Conservation (phyloP, 177 flowering plant species). For the Vitis hybrid region DNA sequence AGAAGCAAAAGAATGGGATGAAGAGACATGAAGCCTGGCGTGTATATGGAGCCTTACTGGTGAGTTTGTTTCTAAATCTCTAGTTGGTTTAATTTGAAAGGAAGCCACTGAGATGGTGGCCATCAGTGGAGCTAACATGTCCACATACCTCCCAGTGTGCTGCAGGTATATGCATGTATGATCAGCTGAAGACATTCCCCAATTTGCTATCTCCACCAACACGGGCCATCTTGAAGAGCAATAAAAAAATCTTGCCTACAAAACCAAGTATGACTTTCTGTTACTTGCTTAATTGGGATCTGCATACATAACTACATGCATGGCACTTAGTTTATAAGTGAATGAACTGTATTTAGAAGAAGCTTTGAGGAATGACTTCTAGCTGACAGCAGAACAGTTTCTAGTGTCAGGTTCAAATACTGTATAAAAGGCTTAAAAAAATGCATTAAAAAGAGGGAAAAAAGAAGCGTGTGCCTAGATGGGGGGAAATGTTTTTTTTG, state of each 20-base stretch:
- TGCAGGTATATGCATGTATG: slow-evolving; percentile 76
- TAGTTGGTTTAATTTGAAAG: not conserved
- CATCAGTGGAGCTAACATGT: slow-evolving; percentile 10
- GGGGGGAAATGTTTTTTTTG: too few relatives aligned
- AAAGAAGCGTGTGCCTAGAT: too few relatives aligned
- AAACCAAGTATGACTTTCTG: slow-evolving; percentile 49
- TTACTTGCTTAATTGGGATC: not conserved
- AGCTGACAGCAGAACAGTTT: too few relatives aligned
- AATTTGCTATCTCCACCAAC: slow-evolving; percentile 51
- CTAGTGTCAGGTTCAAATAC: too few relatives aligned
- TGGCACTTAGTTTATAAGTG: not conserved
- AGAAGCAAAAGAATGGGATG: slow-evolving; percentile 78
- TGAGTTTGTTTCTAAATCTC: slow-evolving; percentile 26
- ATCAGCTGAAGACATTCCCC: slow-evolving; percentile 60
- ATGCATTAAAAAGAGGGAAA: too few relatives aligned
- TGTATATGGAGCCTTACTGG: slow-evolving; percentile 92
- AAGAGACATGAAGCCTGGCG: slow-evolving; percentile 96
- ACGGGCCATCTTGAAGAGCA: slow-evolving; percentile 46
- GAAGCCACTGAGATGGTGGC: not conserved
- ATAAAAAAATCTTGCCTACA: slow-evolving; percentile 38
- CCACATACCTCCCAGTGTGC: slow-evolving; percentile 53
- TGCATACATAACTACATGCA: not conserved
- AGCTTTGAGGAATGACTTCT: too few relatives aligned
- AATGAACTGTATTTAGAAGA: not conserved
- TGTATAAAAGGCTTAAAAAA: too few relatives aligned